Base-by-base conservation (phyloP, 2,329 filamentous ascomycete genomes). In the Coleophoma cylindrospora region DNA sequence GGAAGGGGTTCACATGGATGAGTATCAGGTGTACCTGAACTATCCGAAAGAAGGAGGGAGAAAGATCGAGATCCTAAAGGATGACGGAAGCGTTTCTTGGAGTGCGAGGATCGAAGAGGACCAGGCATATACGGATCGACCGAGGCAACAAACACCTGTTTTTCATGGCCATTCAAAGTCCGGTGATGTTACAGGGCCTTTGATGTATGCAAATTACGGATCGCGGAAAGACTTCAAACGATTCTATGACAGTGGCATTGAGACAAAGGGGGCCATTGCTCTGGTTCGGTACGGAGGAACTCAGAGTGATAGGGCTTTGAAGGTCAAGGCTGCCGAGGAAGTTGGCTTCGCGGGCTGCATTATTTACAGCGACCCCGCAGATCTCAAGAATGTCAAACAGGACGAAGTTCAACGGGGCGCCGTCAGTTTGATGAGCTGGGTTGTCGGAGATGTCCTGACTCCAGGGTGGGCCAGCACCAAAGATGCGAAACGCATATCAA, bases 121-220 rank as follows among this genome's bases (percentile, higher is more conserved):
- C 43, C 78, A 78, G n/a, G 76, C 79, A 1, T 86, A 86, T 56
- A 74, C 74, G n/a, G 76, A 84, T 54, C 75, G 77, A 3, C 72
- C 76, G 1, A 78, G 81, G 27, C 78, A 82, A 57, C 85, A 92
- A 68, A 91, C 89, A 0, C 77, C 80, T 44, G 84, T 82, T 8
- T 99, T 96, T 64, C 92, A 97, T 66, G 94, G 89, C 1, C 84
- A 94, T 65, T 96, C 91, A 15, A 91, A 88, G 64, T 80, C 86
- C 1, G 94, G 91, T 40, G 87, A 94, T 61, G 91, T 92, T 36
- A 87, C 80, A 22, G 94, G 94, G 0, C 91, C 87, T 17, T 68
- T 97, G 41, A 80, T 99, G 1, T 99, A 96, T 66, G 92, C 87
- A 48, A 96, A 97, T 69, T 95, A 91, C 62, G 95, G 94, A 12